phyloP scores from a whole-genome alignment of 1,139 yeast genomes.

The Hanseniaspora gamundiae region DNA sequence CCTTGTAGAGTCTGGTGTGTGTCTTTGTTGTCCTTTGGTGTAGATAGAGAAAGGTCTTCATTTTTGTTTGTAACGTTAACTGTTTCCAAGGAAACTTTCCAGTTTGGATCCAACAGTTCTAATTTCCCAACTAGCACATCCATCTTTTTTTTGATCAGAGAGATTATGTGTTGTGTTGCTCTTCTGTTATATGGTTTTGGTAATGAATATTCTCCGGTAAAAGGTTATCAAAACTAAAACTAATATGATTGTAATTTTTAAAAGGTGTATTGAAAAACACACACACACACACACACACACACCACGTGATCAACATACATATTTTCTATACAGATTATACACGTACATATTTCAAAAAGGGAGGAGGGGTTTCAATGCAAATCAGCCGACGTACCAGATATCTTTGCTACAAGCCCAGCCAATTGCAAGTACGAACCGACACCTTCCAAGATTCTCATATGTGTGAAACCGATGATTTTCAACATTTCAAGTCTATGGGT shows the following conservation, averaged over 20 bases:
- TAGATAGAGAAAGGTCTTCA: no score
- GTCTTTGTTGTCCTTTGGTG: neutral
- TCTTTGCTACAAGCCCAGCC: slow-evolving; percentile 68
- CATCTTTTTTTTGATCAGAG: neutral
- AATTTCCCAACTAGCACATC: slow-evolving; percentile 4
- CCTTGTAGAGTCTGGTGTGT: neutral
- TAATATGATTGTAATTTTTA: no score
- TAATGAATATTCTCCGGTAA: no score
- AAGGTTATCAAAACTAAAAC: no score
- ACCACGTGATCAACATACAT: no score
- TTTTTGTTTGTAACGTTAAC: slow-evolving; percentile 1
- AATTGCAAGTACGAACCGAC: slow-evolving; percentile 78
- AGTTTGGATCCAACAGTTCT: neutral
- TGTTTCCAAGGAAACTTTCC: neutral
- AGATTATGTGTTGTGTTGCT: neutral
- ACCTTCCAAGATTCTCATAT: slow-evolving; percentile 89
- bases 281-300: no score
- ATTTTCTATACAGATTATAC: no score
- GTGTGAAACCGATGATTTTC: slow-evolving; percentile 78
- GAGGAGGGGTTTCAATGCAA: no score
- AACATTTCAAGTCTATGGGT: slow-evolving; percentile 60
- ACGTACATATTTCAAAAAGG: slow-evolving; percentile 2
- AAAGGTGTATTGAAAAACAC: no score
- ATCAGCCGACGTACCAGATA: no score
- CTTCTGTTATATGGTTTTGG: neutral